Evolutionary conservation across 169 alveolate species (phyloP), one percentile per base, ranked within the genome.

Genomic region (Plasmodium yoelii): DNA sequence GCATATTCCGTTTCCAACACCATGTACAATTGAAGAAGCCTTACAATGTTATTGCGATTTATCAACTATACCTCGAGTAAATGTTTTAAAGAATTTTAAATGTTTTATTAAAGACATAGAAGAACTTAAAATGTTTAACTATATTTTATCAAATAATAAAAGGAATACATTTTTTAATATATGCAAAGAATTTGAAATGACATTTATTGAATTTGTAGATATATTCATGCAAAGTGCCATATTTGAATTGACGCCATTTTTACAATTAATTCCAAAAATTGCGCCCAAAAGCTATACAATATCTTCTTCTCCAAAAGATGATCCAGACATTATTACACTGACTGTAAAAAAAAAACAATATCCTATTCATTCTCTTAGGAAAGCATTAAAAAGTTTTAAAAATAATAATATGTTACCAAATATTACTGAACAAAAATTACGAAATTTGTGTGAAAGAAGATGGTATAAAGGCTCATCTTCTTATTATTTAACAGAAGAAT

Each of bases 251-350:
- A 57, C 92, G 5, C 97, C 96, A 5, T 94, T 94, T 74, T 84
- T 94, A 53, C 97, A 94, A 51, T 88, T 95, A 42, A 87, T 92
- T 61, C 94, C 96, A n/a, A 90, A 80, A 44, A 91, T 92, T 84
- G 53, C 34, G 2, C 96, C 97, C 7, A 82, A 91, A 75, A 88
- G 95, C 19, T 95, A 95, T 59, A 95, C 97, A 39, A 94, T 94
- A 44, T 92, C 97, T 18, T 94, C 97, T 13, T 90, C 92, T 9
- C 95, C 97, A 1, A 82, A 64, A 70, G 96, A 73, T 34, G 51
- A 15, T 26, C 57, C 26, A 72, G 73, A 90, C 47, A 68, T 28
- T 0, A 53, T 82, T 22, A 53, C 90, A 22, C 18, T 82, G 69
- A 82, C 90, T 28, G 84, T 82, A 15, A 82, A 67, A 51, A 82